Evolutionary conservation across 768 basidiomycete genomes (phyloP).

Genomic region (Brasilioporus rufonigricans): DNA sequence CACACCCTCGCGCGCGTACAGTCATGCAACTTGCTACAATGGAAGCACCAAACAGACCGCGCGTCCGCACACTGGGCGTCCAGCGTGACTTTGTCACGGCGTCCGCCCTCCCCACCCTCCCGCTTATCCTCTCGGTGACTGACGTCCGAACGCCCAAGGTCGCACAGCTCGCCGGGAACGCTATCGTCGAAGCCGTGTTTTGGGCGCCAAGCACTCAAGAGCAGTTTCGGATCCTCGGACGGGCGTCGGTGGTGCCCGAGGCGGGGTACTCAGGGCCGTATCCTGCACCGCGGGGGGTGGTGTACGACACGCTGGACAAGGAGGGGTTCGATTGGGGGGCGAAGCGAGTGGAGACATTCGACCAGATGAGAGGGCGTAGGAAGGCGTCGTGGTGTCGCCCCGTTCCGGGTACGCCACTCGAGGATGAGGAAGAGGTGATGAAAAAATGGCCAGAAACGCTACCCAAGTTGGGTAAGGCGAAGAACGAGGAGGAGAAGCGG

Average conservation of each 20-base stretch:
- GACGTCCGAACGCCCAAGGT: slow-evolving; percentile 74
- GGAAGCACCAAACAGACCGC: slow-evolving; percentile 38
- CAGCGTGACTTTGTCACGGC: slow-evolving; percentile 58
- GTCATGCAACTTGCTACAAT: slow-evolving; percentile 52
- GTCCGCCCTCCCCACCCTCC: slow-evolving; percentile 41
- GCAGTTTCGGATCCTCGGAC: slow-evolving; percentile 71
- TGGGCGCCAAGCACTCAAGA: slow-evolving; percentile 67
- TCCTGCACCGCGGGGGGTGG: slow-evolving; percentile 19
- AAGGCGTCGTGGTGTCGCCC: slow-evolving; percentile 74
- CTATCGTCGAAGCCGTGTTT: slow-evolving; percentile 60
- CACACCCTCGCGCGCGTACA: slow-evolving; percentile 20
- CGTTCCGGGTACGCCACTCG: slow-evolving; percentile 54
- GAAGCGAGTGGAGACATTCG: slow-evolving; percentile 59
- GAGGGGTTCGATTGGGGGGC: slow-evolving; percentile 56
- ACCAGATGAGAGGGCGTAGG: slow-evolving; percentile 56
- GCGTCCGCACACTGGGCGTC: slow-evolving; percentile 58
- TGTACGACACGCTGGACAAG: slow-evolving; percentile 33
- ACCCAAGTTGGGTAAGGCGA: slow-evolving; percentile 46
- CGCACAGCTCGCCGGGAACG: slow-evolving; percentile 20
- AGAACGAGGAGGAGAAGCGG: slow-evolving; percentile 42
- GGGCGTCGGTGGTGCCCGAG: slow-evolving; percentile 53
- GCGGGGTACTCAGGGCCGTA: slow-evolving; percentile 39
- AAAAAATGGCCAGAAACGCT: slow-evolving; percentile 60
- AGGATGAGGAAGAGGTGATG: slow-evolving; percentile 53
- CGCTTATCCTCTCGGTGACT: slow-evolving; percentile 65